A percentile compares a stretch with the other conserved stretches of the same genome.
These are phyloP conservation scores for Cenchrus purpureus DNA, from an alignment of 176 grass and related monocot genomes.

Conservation along the genomic window DNA sequence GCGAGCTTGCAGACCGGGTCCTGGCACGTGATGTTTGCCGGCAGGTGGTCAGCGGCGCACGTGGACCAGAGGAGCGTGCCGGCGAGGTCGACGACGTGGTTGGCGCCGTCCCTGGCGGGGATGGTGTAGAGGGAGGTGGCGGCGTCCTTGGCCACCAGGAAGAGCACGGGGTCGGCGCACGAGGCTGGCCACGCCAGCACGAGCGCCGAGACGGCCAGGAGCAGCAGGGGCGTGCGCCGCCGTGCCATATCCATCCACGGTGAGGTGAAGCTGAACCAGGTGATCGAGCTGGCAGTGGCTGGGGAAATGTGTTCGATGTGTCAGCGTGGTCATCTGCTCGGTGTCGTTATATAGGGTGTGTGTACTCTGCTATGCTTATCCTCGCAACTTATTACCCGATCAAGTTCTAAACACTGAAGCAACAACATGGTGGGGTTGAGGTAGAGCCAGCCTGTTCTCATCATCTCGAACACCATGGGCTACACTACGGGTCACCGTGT, in stretches of 20 bases:
- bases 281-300: background rate
- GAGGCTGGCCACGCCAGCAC: background rate
- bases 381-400: background rate
- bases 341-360: background rate
- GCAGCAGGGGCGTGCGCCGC: background rate
- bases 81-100: slow-evolving; percentile 42
- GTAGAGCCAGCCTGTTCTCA: background rate
- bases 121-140: slow-evolving; percentile 51
- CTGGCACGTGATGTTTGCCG: background rate
- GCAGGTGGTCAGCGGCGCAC: slow-evolving; percentile 13
- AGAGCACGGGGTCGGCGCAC: slow-evolving; percentile 22
- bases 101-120: background rate
- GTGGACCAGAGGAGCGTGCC: slow-evolving; percentile 47
- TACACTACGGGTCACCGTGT: background rate
- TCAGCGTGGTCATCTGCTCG: background rate
- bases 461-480: background rate
- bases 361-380: background rate
- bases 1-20: slow-evolving; percentile 19
- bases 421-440: background rate
- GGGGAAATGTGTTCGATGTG: background rate
- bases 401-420: background rate
- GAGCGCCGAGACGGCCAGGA: background rate
- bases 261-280: background rate
- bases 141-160: slow-evolving; percentile 32
- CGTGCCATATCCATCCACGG: background rate